phyloP scores from a whole-genome alignment of 73 alveolate genomes.

The Blepharisma japonicum region DNA sequence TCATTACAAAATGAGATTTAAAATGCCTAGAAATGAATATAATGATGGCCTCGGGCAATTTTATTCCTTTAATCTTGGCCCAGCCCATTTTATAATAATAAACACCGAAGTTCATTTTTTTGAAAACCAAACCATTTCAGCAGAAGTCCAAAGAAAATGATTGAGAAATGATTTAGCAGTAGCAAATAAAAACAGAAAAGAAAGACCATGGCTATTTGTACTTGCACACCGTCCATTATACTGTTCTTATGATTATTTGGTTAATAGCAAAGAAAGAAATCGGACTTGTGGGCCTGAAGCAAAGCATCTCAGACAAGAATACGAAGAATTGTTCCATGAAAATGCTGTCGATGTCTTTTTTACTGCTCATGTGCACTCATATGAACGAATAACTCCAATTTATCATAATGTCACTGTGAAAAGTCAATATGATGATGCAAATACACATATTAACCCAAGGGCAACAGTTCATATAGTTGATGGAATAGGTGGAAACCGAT shows the following conservation, averaged over 20 bases:
- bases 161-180: background rate
- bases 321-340: background rate
- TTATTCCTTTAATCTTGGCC: background rate
- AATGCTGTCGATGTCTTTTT: conserved; percentile 5
- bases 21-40: background rate
- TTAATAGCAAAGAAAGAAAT: too few species aligned
- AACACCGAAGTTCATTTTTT: background rate
- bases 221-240: background rate
- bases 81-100: background rate
- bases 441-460: background rate
- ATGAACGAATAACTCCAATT: conserved; percentile 8
- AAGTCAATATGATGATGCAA: background rate
- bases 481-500: conserved; percentile 7
- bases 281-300: background rate
- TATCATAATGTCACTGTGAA: background rate
- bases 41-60: background rate
- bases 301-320: background rate
- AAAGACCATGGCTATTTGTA: background rate
- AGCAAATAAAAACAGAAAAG: background rate
- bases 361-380: background rate
- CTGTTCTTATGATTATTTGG: background rate
- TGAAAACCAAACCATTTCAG: background rate
- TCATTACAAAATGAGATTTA: background rate
- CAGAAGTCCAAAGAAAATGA: background rate
- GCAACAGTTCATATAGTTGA: conserved; percentile 6